These are phyloP conservation scores for Rhizopogon roseolus DNA, from an alignment of 768 basidiomycete genomes.

Conservation along the genomic window DNA sequence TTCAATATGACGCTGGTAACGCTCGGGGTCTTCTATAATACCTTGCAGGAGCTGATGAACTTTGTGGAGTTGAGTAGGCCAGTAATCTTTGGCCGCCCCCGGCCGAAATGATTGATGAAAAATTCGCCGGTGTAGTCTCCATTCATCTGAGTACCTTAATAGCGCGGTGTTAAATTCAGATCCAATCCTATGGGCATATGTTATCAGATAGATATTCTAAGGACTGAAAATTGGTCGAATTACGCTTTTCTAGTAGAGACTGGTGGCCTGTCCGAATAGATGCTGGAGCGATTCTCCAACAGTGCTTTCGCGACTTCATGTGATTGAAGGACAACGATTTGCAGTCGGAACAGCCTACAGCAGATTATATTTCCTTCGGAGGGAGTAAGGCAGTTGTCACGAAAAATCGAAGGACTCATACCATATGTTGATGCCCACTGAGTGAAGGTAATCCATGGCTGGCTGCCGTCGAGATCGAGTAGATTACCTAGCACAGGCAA, in stretches of 20 bases:
- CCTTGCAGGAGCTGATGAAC: slow-evolving; percentile 18
- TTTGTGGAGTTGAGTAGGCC: slow-evolving; percentile 24
- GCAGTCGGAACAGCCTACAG: slow-evolving; percentile 26
- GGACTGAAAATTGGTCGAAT: neutral
- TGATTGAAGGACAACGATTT: slow-evolving; percentile 30
- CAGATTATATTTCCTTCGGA: slow-evolving; percentile 26
- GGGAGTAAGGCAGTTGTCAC: neutral
- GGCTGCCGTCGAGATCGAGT: slow-evolving; percentile 17
- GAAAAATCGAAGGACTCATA: slow-evolving; percentile 6
- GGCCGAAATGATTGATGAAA: slow-evolving; percentile 29
- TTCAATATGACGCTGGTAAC: slow-evolving; percentile 24
- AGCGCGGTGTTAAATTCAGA: slow-evolving; percentile 26
- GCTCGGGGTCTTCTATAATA: slow-evolving; percentile 18
- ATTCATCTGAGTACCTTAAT: slow-evolving; percentile 25
- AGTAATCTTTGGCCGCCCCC: slow-evolving; percentile 18
- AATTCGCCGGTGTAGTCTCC: slow-evolving; percentile 27
- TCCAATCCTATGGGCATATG: slow-evolving; percentile 14
- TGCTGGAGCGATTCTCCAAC: slow-evolving; percentile 29
- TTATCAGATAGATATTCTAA: neutral
- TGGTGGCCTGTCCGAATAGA: slow-evolving; percentile 35
- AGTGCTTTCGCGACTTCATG: slow-evolving; percentile 26
- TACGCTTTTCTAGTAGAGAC: slow-evolving; percentile 22
- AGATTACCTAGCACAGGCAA: slow-evolving; percentile 25
- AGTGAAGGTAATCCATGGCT: slow-evolving; percentile 31
- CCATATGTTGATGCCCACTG: slow-evolving; percentile 23